A percentile compares a stretch with the other conserved stretches of the same genome.
phyloP scores from a whole-genome alignment of 2,329 filamentous ascomycete genomes.

The Exophiala calicioides region DNA sequence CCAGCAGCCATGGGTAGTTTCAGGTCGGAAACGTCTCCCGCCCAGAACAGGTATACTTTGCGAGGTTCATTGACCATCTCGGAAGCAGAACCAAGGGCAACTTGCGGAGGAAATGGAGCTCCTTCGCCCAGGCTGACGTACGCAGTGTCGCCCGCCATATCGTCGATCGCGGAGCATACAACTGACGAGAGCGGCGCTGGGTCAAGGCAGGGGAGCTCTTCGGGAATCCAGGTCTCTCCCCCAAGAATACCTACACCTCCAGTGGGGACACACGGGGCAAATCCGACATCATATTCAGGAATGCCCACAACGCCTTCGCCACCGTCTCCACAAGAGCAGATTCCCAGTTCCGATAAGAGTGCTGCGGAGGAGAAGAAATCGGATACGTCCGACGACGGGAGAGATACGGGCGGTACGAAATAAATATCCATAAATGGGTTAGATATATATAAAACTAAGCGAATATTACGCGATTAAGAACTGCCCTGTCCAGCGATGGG shows the following conservation, averaged over 20 bases:
- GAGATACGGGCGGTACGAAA: conserved; percentile 11
- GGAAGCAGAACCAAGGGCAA: conserved; percentile 12
- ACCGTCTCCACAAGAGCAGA: too few relatives aligned
- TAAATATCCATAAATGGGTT: neutral
- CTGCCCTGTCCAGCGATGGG: too few relatives aligned
- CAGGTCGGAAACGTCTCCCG: neutral
- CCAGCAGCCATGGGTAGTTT: neutral
- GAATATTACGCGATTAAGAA: too few relatives aligned
- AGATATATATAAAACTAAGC: too few relatives aligned
- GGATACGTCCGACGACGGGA: conserved; percentile 3
- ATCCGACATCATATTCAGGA: too few relatives aligned
- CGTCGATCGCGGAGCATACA: conserved; percentile 10
- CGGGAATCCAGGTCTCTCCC: too few relatives aligned
- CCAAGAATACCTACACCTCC: too few relatives aligned
- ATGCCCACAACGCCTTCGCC: neutral
- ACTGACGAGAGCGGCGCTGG: neutral
- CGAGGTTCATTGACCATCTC: conserved; percentile 22
- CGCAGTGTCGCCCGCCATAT: conserved; percentile 5
- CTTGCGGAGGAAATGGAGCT: neutral
- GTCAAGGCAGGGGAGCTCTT: neutral
- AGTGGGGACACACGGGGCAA: too few relatives aligned
- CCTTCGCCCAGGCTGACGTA: conserved; percentile 6
- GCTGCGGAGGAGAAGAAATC: neutral
- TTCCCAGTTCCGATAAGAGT: too few relatives aligned
- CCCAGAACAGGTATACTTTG: conserved; percentile 10